Percentiles rank a stretch among this genome's conserved stretches.
Evolutionary conservation across 768 basidiomycete genomes (phyloP).

Genomic region (Mycena maculata): DNA sequence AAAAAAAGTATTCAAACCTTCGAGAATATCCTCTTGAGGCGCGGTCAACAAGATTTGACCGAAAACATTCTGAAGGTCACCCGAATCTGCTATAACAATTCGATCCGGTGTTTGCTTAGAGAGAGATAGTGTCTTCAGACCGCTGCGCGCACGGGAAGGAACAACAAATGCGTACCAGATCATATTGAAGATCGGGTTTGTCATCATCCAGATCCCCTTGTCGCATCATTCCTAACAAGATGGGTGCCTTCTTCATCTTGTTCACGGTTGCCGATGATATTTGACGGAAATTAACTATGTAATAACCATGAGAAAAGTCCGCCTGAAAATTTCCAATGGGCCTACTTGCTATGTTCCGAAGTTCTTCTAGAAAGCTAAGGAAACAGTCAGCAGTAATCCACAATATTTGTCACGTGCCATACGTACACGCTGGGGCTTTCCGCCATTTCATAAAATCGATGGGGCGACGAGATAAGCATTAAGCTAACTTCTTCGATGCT

Average conservation of each 20-base stretch:
- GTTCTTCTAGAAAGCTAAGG: constrained; percentile 82
- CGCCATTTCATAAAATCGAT: constrained; percentile 75
- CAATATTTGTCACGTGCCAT: not conserved
- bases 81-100: constrained; percentile 89
- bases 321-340: too few species aligned
- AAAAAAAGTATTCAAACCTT: constrained; percentile 60
- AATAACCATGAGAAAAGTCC: too few species aligned
- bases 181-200: constrained; percentile 67
- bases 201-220: constrained; percentile 48
- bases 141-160: too few species aligned
- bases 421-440: constrained; percentile 76
- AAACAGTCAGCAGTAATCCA: not conserved
- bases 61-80: constrained; percentile 84
- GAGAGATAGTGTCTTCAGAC: too few species aligned
- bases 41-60: constrained; percentile 80
- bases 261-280: constrained; percentile 62
- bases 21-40: constrained; percentile 91
- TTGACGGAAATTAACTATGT: constrained; percentile 75
- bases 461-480: constrained; percentile 76
- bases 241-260: constrained; percentile 76
- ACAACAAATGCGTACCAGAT: too few species aligned
- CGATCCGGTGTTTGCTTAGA: constrained; percentile 72
- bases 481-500: constrained; percentile 84
- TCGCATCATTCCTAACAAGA: constrained; percentile 81
- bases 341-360: constrained; percentile 73